phyloP scores from a whole-genome alignment of 2,329 filamentous ascomycete species.

The Alternaria alternata region DNA sequence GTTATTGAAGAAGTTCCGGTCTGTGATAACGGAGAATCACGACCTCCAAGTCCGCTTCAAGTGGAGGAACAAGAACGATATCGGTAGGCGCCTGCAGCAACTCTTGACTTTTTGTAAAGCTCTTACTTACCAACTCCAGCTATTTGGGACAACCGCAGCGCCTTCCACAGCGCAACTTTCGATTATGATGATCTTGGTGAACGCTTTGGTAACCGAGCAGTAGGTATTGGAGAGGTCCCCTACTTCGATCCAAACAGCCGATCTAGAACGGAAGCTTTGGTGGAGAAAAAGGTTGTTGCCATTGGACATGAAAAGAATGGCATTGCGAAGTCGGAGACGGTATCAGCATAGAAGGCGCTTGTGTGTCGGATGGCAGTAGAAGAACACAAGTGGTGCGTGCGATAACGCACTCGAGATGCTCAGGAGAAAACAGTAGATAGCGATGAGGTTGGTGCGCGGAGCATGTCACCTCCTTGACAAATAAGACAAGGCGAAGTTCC shows the following conservation, averaged over 20 bases:
- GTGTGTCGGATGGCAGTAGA: neutral
- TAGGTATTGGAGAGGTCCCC: slow-evolving; percentile 51
- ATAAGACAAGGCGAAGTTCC: neutral
- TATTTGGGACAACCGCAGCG: slow-evolving; percentile 52
- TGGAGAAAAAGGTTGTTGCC: slow-evolving; percentile 13
- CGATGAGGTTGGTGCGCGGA: neutral
- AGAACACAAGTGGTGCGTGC: neutral
- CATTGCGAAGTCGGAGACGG: slow-evolving; percentile 7
- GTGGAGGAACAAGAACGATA: slow-evolving; percentile 40
- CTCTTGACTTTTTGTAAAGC: neutral
- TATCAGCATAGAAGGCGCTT: neutral
- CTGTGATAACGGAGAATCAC: slow-evolving; percentile 48
- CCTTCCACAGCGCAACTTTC: slow-evolving; percentile 38
- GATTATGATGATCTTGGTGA: slow-evolving; percentile 27
- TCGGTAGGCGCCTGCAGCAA: neutral
- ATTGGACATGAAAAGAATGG: neutral
- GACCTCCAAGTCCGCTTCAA: slow-evolving; percentile 53
- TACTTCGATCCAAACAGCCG: slow-evolving; percentile 49
- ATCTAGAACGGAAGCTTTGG: slow-evolving; percentile 30
- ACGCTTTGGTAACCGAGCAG: slow-evolving; percentile 39
- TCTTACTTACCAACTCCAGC: slow-evolving; percentile 26
- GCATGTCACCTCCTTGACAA: neutral
- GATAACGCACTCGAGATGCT: neutral
- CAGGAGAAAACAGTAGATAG: neutral
- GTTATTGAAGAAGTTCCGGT: slow-evolving; percentile 18